Base-by-base conservation (phyloP, 148 eudicot genomes). In the Rhododendron ovatum region DNA sequence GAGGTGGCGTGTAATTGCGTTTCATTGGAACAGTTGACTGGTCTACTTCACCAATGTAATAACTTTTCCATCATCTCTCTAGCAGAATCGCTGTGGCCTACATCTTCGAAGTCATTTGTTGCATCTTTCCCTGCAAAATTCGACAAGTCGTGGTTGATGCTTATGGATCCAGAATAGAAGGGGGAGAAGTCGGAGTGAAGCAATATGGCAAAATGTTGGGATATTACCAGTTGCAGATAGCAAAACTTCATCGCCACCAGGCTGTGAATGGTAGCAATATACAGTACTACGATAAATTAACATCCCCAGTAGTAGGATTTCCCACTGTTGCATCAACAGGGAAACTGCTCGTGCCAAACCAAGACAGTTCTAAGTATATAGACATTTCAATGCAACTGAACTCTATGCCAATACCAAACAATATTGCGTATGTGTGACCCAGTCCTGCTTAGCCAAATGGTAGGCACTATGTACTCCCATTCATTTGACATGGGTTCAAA, bases 231-330 rank as follows among this genome's bases (percentile, higher is more conserved):
- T 94, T 85, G 99, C 95, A 47, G 99, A 87, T 45, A 96, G 93
- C 91, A 96, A 85, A 80, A 96, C 98, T 90, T 93, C 98, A 89
- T 93, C 98, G 50, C 98, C 98, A 88, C 98, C 98, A 24, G 98
- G 99, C 43, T 39, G 43, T 39, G 43, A 39, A 39, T 5, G 43
- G 6, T 39, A 39, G 5, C 43, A 39, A 39, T 39, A 39, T 39
- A 39, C 43, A 39, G 43, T 39, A 18, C 33, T 37, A 59, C 15
- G n/a, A 37, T 26, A 43, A 78, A 43, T 18, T n/a, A 78, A 78
- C 10, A 9, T 43, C 48, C 15, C 81, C 26, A 3, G 81, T 22
- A 43, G 45, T 45, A 78, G 53, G 53, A 30, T 18, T 78, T 39
- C 28, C 15, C 30, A 39, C 81, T 10, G 73, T 65, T n/a, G 28